These are phyloP conservation scores for Hippophae rhamnoides DNA, from an alignment of 306 rosid species.

Conservation along the genomic window DNA sequence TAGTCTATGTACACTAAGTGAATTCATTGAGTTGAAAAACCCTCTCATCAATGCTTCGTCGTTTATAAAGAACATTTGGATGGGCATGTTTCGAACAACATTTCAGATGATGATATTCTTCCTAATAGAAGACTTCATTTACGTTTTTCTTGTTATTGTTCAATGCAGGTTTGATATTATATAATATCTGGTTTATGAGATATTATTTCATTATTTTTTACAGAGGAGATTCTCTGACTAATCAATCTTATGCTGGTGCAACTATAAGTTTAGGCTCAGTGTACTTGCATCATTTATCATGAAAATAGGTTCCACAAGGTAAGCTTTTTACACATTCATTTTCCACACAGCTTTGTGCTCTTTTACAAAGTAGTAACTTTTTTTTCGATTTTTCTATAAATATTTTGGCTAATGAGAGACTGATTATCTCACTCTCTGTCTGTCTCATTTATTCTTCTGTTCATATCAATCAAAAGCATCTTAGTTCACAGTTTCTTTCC, in stretches of 20 bases:
- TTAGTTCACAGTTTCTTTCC: no score
- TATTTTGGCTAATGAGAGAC: background rate
- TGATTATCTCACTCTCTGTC: no score
- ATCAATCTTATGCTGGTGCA: background rate
- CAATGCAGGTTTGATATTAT: background rate
- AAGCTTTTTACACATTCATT: conserved; percentile 1
- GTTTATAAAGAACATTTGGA: no score
- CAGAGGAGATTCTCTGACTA: background rate
- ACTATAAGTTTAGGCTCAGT: background rate
- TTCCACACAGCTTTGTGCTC: background rate
- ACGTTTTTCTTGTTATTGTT: background rate
- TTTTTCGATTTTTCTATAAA: background rate
- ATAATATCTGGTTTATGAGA: background rate
- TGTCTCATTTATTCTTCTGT: no score
- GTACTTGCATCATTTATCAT: conserved; percentile 6
- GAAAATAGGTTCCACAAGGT: conserved; percentile 25
- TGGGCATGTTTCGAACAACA: no score
- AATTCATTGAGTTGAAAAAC: no score
- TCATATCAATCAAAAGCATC: no score
- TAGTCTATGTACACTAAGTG: no score
- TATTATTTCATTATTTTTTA: background rate
- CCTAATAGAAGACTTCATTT: no score
- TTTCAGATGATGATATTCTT: no score
- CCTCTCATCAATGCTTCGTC: no score
- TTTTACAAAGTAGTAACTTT: background rate